Conservation (phyloP, 371 early-diverging fungal species). For the Mucor racemosus region DNA sequence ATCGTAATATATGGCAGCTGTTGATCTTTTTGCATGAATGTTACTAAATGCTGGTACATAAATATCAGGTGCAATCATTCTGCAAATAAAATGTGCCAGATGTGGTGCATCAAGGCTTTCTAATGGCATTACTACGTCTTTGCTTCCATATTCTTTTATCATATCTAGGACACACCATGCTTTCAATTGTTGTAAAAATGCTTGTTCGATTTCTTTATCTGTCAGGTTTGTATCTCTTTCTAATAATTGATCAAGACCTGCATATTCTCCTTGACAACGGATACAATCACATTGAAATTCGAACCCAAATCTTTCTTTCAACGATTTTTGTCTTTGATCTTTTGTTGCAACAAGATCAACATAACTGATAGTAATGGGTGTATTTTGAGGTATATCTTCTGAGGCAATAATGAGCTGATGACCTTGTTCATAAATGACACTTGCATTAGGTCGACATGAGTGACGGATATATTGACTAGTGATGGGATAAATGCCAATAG, state of each 20-base stretch:
- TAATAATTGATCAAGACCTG: conserved; percentile 9
- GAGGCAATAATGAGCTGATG: conserved; percentile 59
- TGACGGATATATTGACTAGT: conserved; percentile 77
- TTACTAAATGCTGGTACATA: conserved; percentile 19
- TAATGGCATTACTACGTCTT: neutral
- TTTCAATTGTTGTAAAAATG: conserved; percentile 23
- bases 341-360: conserved; percentile 66
- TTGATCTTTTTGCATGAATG: conserved; percentile 1
- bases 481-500: conserved; percentile 74
- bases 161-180: conserved; percentile 36
- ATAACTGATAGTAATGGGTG: conserved; percentile 77
- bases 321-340: conserved; percentile 50
- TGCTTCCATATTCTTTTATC: conserved; percentile 23
- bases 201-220: conserved; percentile 7
- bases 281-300: conserved; percentile 31
- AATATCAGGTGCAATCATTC: conserved; percentile 37
- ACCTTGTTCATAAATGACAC: conserved; percentile 55
- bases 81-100: conserved; percentile 34
- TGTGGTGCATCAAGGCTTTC: conserved; percentile 27
- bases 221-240: conserved; percentile 7
- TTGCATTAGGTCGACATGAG: conserved; percentile 80
- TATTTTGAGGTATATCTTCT: conserved; percentile 63
- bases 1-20: conserved; percentile 1
- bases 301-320: conserved; percentile 47
- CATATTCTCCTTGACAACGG: conserved; percentile 27